A percentile compares a stretch with the other conserved stretches of the same genome.
Conservation (phyloP, 352 stramenopile species). For the Globisporangium solare region DNA sequence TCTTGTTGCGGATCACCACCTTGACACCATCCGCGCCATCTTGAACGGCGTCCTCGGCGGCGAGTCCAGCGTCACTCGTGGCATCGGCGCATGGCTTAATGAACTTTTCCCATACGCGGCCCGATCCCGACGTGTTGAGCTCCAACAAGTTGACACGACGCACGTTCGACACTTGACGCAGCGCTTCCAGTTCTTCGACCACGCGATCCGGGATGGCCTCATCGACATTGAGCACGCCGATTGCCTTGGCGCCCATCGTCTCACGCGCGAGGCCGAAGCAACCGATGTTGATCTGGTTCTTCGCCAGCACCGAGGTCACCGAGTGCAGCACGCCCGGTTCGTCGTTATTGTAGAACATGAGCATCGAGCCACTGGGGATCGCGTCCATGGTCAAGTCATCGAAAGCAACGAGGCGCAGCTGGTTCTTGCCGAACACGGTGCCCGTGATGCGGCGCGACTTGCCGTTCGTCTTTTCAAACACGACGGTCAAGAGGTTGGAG, state of each 20-base stretch:
- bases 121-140: constrained; percentile 41
- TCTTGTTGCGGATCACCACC: constrained; percentile 55
- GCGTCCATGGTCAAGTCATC: constrained; percentile 86
- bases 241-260: constrained; percentile 49
- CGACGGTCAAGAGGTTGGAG: constrained; percentile 89
- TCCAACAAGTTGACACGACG: constrained; percentile 83
- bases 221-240: constrained; percentile 89
- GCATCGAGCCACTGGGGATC: constrained; percentile 85
- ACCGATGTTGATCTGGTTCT: constrained; percentile 93
- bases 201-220: constrained; percentile 81
- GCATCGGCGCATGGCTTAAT: constrained; percentile 40
- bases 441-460: constrained; percentile 61
- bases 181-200: constrained; percentile 75
- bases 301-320: constrained; percentile 92
- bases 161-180: constrained; percentile 79
- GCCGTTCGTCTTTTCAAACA: constrained; percentile 88
- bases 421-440: constrained; percentile 86
- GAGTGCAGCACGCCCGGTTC: constrained; percentile 90
- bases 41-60: constrained; percentile 2
- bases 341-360: constrained; percentile 95
- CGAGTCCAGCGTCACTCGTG: constrained; percentile 4
- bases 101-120: constrained; percentile 58
- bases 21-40: constrained; percentile 21
- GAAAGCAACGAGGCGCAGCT: constrained; percentile 86
- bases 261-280: constrained; percentile 88